Evolutionary conservation across 2,329 filamentous ascomycete species (phyloP).

Genomic region (Aureobasidium subglaciale): DNA sequence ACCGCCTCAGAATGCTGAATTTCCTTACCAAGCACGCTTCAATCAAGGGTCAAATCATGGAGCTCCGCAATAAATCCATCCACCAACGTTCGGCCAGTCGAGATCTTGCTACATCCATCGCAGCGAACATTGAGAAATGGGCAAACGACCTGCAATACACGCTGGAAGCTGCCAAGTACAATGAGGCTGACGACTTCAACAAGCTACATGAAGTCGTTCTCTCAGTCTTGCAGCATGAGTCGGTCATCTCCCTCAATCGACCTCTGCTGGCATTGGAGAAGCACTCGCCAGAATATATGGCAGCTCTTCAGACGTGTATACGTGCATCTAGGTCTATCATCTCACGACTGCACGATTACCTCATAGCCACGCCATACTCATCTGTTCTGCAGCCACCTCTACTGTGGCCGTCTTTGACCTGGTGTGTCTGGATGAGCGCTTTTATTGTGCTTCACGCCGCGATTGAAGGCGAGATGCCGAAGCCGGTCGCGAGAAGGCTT

Average conservation of each 20-base stretch:
- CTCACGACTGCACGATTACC: conserved; percentile 30
- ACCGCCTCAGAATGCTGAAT: conserved; percentile 17
- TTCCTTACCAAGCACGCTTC: conserved; percentile 42
- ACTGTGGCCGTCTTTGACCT: conserved; percentile 47
- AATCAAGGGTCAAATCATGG: conserved; percentile 45
- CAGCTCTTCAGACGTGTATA: conserved; percentile 46
- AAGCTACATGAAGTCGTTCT: conserved; percentile 38
- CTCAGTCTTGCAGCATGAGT: conserved; percentile 42
- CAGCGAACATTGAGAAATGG: conserved; percentile 46
- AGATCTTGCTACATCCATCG: conserved; percentile 39
- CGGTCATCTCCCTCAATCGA: conserved; percentile 45
- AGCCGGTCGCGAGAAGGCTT: conserved; percentile 30
- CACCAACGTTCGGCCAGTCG: conserved; percentile 31
- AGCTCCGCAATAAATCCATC: conserved; percentile 48
- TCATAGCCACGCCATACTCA: conserved; percentile 20
- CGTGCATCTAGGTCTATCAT: conserved; percentile 44
- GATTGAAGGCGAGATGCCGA: conserved; percentile 38
- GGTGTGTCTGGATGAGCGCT: conserved; percentile 48
- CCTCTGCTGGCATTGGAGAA: conserved; percentile 43
- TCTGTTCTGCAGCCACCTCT: conserved; percentile 26
- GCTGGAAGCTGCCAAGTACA: background rate
- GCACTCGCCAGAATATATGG: conserved; percentile 39
- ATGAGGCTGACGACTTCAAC: conserved; percentile 25
- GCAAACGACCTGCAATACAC: conserved; percentile 47
- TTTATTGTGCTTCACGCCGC: conserved; percentile 47